phyloP scores from a whole-genome alignment of 768 basidiomycete genomes.

The Tephrocybe sp. region DNA sequence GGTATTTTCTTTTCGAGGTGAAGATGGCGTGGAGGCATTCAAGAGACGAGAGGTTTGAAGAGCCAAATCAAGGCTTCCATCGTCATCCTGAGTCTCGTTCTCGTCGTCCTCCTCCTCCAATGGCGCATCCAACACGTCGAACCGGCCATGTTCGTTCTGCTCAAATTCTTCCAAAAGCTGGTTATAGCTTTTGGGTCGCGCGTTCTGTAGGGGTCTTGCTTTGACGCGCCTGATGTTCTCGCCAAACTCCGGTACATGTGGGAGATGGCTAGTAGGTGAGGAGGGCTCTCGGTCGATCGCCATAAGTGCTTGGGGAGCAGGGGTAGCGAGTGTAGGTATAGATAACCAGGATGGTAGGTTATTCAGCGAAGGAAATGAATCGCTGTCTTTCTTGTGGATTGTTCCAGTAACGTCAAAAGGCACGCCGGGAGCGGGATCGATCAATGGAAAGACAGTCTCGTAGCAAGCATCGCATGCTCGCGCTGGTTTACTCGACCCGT shows the following conservation, averaged over 20 bases:
- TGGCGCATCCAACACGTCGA: slow-evolving; percentile 13
- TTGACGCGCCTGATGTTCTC: slow-evolving; percentile 24
- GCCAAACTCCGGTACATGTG: slow-evolving; percentile 11
- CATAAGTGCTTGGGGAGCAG: slow-evolving; percentile 47
- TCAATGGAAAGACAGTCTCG: slow-evolving; percentile 76
- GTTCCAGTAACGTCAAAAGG: slow-evolving; percentile 7
- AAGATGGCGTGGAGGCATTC: slow-evolving; percentile 23
- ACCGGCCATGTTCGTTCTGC: slow-evolving; percentile 24
- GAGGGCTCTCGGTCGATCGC: slow-evolving; percentile 32
- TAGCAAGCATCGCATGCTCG: slow-evolving; percentile 87
- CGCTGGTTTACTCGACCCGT: slow-evolving; percentile 51
- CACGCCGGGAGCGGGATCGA: slow-evolving; percentile 30
- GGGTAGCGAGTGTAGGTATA: slow-evolving; percentile 48
- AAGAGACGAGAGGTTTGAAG: slow-evolving; percentile 3
- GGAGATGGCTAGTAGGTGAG: slow-evolving; percentile 14
- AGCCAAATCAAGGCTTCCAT: not conserved
- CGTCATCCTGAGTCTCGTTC: slow-evolving; percentile 1
- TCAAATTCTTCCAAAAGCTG: slow-evolving; percentile 67
- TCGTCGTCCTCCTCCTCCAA: slow-evolving; percentile 15
- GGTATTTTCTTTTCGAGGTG: slow-evolving; percentile 53
- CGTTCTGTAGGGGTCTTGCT: slow-evolving; percentile 29
- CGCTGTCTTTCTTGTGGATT: slow-evolving; percentile 19
- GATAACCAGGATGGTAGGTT: slow-evolving; percentile 55
- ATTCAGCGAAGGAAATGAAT: slow-evolving; percentile 49
- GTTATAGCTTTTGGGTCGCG: slow-evolving; percentile 61